These are phyloP conservation scores for Syzygium grande DNA, from an alignment of 345 rosid genomes.

Conservation along the genomic window DNA sequence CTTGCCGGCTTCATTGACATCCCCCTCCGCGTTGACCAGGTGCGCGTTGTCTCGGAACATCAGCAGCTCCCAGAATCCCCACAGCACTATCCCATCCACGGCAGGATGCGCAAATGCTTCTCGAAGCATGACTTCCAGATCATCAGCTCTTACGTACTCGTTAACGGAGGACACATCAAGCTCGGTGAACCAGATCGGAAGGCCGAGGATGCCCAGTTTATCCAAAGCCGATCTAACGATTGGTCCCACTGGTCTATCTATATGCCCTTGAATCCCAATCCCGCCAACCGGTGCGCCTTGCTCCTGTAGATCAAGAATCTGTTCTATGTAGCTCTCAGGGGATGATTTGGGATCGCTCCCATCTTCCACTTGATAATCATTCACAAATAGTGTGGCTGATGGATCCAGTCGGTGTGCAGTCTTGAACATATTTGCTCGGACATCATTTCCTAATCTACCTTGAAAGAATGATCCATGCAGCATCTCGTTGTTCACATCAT, in stretches of 20 bases:
- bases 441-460: constrained; percentile 58
- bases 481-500: constrained; percentile 98
- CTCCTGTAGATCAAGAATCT: constrained; percentile 63
- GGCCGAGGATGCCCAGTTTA: constrained; percentile 68
- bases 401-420: constrained; percentile 61
- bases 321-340: constrained; percentile 72
- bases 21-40: constrained; percentile 87
- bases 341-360: constrained; percentile 66
- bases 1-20: constrained; percentile 75
- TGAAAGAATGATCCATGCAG: constrained; percentile 83
- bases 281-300: constrained; percentile 88
- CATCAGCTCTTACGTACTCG: constrained; percentile 74
- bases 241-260: constrained; percentile 71
- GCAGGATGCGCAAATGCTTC: constrained; percentile 94
- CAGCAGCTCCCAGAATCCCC: constrained; percentile 97
- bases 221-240: constrained; percentile 63
- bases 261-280: constrained; percentile 92
- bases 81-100: constrained; percentile 84
- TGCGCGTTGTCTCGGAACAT: constrained; percentile 63
- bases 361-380: constrained; percentile 91
- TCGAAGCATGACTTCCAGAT: constrained; percentile 86
- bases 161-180: constrained; percentile 80
- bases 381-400: constrained; percentile 61
- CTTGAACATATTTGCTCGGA: constrained; percentile 69
- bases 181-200: constrained; percentile 94